A percentile compares a stretch with the other conserved stretches of the same genome.
These are phyloP conservation scores for Senna siamea DNA, from an alignment of 306 rosid species.

Conservation along the genomic window DNA sequence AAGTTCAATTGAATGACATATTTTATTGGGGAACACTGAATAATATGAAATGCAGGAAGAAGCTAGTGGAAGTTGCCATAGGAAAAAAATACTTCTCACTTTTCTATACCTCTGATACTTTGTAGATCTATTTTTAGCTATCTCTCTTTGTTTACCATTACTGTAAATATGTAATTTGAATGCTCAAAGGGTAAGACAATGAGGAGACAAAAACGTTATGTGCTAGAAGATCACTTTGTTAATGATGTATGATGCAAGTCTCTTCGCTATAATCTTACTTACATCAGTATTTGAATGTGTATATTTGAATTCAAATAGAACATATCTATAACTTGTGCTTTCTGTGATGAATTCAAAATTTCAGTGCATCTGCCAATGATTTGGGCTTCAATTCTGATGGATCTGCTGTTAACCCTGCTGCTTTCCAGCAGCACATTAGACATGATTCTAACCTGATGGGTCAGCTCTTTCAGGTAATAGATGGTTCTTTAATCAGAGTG, in stretches of 20 bases:
- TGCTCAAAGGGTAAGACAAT: conserved; percentile 6
- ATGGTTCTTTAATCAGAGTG: conserved; percentile 18
- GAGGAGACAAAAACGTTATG: neutral
- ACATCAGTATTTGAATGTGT: neutral
- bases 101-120: too few species aligned
- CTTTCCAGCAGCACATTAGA: conserved; percentile 86
- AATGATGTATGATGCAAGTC: neutral
- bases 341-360: conserved; percentile 29
- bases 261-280: neutral
- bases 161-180: conserved; percentile 18
- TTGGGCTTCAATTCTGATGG: conserved; percentile 85
- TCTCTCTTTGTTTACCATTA: too few species aligned
- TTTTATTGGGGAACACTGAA: neutral
- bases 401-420: conserved; percentile 86
- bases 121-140: too few species aligned
- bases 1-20: conserved; percentile 8
- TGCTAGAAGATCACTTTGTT: conserved; percentile 4
- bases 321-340: conserved; percentile 15
- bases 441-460: conserved; percentile 71
- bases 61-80: conserved; percentile 22
- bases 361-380: conserved; percentile 71
- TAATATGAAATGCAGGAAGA: conserved; percentile 9
- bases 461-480: conserved; percentile 77
- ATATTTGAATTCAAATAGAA: conserved; percentile 9
- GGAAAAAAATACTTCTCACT: conserved; percentile 14